A percentile compares a stretch with the other conserved stretches of the same genome.
phyloP scores from a whole-genome alignment of 441 rosid genomes.

The Euphorbia corollata region DNA sequence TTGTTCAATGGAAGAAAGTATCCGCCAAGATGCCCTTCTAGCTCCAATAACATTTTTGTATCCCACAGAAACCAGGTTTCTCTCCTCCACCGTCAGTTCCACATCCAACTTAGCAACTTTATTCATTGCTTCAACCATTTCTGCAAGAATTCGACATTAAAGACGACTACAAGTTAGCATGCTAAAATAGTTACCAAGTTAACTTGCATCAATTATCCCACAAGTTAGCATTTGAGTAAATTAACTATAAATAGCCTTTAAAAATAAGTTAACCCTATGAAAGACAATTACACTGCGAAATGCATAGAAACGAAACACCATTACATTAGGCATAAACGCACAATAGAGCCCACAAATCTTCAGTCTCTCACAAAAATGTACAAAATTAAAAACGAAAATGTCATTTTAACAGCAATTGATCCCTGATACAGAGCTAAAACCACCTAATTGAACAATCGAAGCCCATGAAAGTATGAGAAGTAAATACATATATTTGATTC shows the following conservation, averaged over 20 bases:
- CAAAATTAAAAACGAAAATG: background rate
- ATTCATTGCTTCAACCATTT: constrained; percentile 84
- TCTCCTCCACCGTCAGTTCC: constrained; percentile 73
- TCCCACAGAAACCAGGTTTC: constrained; percentile 76
- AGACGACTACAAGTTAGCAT: background rate
- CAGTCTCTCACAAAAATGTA: background rate
- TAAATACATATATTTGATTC: background rate
- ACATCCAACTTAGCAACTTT: constrained; percentile 57
- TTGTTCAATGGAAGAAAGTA: constrained; percentile 72
- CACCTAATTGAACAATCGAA: background rate
- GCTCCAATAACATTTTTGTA: constrained; percentile 86
- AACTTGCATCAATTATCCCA: no score
- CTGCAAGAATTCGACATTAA: constrained; percentile 28
- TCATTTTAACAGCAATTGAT: background rate
- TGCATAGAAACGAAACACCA: background rate
- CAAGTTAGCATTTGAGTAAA: background rate
- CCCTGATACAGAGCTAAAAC: background rate
- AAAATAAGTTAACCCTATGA: background rate
- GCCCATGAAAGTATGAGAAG: background rate
- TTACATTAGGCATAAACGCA: background rate
- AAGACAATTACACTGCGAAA: background rate
- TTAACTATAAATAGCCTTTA: background rate
- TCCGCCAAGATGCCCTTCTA: constrained; percentile 83
- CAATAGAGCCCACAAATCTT: no score
- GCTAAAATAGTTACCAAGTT: background rate